Evolutionary conservation across 129 eudicot species (phyloP), one percentile per base, ranked within the genome.

Genomic region (Centrapalus pauciflorus): DNA sequence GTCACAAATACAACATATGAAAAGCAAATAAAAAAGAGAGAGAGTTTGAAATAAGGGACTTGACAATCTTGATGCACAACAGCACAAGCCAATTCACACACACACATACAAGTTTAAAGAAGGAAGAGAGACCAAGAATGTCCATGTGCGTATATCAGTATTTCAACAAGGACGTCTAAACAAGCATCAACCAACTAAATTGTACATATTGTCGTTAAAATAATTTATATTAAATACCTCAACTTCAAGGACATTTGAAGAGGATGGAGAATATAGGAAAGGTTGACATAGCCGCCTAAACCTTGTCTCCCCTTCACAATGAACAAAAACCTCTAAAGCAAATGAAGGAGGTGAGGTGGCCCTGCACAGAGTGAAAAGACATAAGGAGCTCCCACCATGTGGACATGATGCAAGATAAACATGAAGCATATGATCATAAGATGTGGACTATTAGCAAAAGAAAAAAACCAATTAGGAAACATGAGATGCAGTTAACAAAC

Each of bases 291-390:
- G 77, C 62, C 99, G 91, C 87, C 96, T 82, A 78, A 88, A 93
- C 74, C 92, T 84, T 30, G 96, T 66, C 77, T 93, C 99, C 57
- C 99, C 99, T 84, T 93, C 96, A 76, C 95, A 88, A 37, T 85
- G 96, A 50, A 93, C 82, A 69, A 93, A 93, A 72, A 86, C 89
- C 77, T 93, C 99, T 87, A 93, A 66, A 65, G 99, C 99, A 83
- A 93, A 93, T 68, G 99, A 93, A 67, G 99, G 95, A 58, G 99
- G 99, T 49, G 92, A 93, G 43, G 99, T 88, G 73, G 89, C 96
- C 79, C 99, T 93, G 76, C 21, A 72, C 55, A 71, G 10, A 33
- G 48, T 12, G 40, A 68, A 51, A 24, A 66, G 43, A 27, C 37
- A 52, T 66, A 28, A 70, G 49, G 26, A 54, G 72, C 14, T 43